A percentile compares a stretch with the other conserved stretches of the same genome.
These are phyloP conservation scores for Euryodendron excelsum DNA, from an alignment of 148 eudicot species.

Conservation along the genomic window DNA sequence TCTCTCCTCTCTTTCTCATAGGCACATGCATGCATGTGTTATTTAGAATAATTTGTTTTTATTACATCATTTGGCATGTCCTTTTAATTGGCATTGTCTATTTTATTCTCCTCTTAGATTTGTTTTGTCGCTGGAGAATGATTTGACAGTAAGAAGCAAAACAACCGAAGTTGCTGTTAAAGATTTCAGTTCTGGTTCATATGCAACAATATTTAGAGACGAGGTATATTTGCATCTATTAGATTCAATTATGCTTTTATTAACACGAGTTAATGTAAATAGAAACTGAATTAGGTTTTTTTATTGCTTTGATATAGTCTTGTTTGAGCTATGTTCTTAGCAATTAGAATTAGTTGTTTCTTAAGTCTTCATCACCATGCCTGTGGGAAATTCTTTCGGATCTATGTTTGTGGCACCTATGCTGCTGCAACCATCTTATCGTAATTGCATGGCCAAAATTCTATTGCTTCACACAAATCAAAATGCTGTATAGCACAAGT, in stretches of 20 bases:
- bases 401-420: too few relatives aligned
- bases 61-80: neutral
- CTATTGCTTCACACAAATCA: too few relatives aligned
- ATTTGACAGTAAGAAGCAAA: slow-evolving; percentile 76
- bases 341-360: too few relatives aligned
- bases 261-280: neutral
- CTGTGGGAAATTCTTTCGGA: too few relatives aligned
- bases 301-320: too few relatives aligned
- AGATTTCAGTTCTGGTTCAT: slow-evolving; percentile 92
- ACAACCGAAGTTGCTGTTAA: slow-evolving; percentile 61
- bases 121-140: slow-evolving; percentile 75
- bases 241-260: neutral
- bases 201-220: slow-evolving; percentile 70
- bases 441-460: too few relatives aligned
- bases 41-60: neutral
- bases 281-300: neutral
- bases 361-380: too few relatives aligned
- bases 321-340: too few relatives aligned
- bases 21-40: neutral
- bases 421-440: too few relatives aligned
- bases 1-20: neutral
- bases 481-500: too few relatives aligned
- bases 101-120: slow-evolving; percentile 41
- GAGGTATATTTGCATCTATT: slow-evolving; percentile 53
- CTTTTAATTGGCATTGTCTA: neutral